Evolutionary conservation across 2,329 filamentous ascomycete genomes (phyloP).

Genomic region (Bipolaris zeicola): DNA sequence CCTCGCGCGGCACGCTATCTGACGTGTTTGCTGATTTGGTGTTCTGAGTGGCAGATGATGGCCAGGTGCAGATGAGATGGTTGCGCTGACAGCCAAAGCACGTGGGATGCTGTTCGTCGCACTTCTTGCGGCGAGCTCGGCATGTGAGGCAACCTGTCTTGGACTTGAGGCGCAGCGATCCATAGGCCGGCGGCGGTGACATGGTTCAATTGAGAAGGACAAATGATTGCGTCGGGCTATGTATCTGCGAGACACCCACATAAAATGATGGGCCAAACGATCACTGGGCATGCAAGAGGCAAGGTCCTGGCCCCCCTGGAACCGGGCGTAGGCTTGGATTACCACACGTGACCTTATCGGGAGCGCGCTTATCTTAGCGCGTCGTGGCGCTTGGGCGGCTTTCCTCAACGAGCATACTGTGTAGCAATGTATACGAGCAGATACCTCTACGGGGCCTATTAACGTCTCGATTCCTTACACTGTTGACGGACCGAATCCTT

Average conservation of each 20-base stretch:
- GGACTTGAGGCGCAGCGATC: neutral
- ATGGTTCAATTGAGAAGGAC: neutral
- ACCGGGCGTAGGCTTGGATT: neutral
- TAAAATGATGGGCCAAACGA: neutral
- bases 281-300: neutral
- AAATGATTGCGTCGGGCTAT: neutral
- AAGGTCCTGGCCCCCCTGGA: neutral
- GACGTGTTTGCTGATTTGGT: neutral
- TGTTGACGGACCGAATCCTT: neutral
- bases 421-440: neutral
- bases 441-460: too few relatives aligned
- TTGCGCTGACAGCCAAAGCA: slow-evolving; percentile 5
- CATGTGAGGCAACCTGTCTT: slow-evolving; percentile 7
- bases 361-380: slow-evolving; percentile 11
- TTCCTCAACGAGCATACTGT: neutral
- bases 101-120: neutral
- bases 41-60: neutral
- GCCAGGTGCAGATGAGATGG: slow-evolving; percentile 9
- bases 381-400: neutral
- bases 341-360: slow-evolving; percentile 5
- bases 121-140: slow-evolving; percentile 1
- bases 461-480: too few relatives aligned
- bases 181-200: neutral
- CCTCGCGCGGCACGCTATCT: neutral
- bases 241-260: neutral